Base-by-base conservation (phyloP, 169 alveolate genomes). In the Plasmodium billcollinsi region DNA sequence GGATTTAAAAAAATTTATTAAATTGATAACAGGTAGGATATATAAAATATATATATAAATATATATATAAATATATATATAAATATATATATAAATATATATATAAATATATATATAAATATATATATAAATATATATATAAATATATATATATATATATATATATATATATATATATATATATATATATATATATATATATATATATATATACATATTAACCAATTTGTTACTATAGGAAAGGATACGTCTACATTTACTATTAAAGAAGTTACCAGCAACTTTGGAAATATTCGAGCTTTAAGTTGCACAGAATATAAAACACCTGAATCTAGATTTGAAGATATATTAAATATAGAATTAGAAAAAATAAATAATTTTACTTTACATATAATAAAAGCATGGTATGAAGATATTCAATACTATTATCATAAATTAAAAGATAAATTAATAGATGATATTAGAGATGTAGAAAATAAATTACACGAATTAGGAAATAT, bases 321-420 rank as follows among this genome's bases (percentile, higher is more conserved):
- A 71, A 94, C 96, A 12, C 89, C 96, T 3, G 97, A 94, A 92
- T 89, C 95, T 21, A 88, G 97, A 26, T 94, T 94, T 69, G 93
- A 92, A 91, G 96, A 92, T 24, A 74, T 94, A 59, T 83, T 94
- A 80, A 93, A 94, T 74, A 93, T 73, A 29, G 97, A 94, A 70
- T 29, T 93, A 49, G 94, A 93, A 20, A 94, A 94, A 80, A 91
- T 94, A 49, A 94, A 94, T 29, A 67, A 76, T 2, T 94, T 94
- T 72, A 76, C 93, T 4, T 9, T 61, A 15, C 14, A 5, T 8
- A 71, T 61, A 24, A 73, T 72, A 14, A 52, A 54, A 47, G 88
- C 52, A 26, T 85, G 88, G 88, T 59, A 15, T 67, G 47, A 65
- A 0, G 74, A 75, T 4, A 45, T 29, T 7, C 24, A 33, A 15